Base-by-base conservation (phyloP, 2,329 filamentous ascomycete species). In the Ophiostoma sp. region DNA sequence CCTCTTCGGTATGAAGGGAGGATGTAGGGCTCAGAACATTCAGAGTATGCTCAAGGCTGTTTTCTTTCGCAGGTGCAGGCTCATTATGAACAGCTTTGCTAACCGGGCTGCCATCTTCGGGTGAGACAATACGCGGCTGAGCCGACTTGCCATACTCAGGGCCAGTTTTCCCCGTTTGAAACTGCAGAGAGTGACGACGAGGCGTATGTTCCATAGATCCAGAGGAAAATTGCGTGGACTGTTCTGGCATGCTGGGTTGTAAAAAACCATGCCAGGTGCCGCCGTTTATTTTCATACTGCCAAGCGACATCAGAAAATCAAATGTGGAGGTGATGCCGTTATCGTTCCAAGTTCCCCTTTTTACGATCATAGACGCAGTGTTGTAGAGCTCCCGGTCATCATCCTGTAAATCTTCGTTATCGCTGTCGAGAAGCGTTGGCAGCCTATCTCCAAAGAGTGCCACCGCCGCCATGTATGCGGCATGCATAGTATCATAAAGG, bases 391-490 rank as follows among this genome's bases (percentile, higher is more conserved):
- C 81, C 19, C 82, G 81, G 72, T 88, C 86, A 5, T 84, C 84
- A 2, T 82, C 81, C n/a, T 82, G 81, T 72, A 87, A 76, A 6
- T 83, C 82, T 15, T 80, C 77, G 15, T 81, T 79, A 2, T 82
- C 78, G 0, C 82, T 82, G 70, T 89, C 86, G 12, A 86, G 80
- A 19, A 84, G 79, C 79, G 82, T 83, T 6, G 82, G 83, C 17
- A 82, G 82, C 1, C 82, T 84, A 75, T 80, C 81, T 1, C 82
- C 81, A 76, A 88, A 87, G 2, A 86, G 79, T 48, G 83, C 83
- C 9, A 88, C 87, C 4, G 89, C 78, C 2, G 81, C 83, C 76
- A 87, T 86, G 77, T 88, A 86, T 6, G 87, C 83, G 64, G 83
- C 83, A 69, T 86, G 83, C 79, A 87, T 85, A 3, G 78, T 19